Evolutionary conservation across 2,329 filamentous ascomycete genomes (phyloP).

Genomic region (Epichloe baconii): DNA sequence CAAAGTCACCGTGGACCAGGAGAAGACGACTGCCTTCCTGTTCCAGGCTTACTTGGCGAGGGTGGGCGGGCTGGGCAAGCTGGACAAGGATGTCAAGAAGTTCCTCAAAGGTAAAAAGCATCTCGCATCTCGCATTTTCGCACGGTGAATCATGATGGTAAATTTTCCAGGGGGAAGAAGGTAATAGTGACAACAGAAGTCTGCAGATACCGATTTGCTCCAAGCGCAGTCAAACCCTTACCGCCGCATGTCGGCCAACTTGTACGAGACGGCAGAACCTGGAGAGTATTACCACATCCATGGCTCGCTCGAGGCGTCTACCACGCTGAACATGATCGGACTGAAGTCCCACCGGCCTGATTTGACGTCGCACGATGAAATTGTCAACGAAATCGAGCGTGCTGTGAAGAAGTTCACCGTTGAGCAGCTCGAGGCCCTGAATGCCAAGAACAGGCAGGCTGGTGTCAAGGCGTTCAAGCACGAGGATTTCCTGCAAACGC

Average conservation of each 20-base stretch:
- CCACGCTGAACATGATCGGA: slow-evolving; percentile 57
- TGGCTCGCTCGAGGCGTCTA: slow-evolving; percentile 58
- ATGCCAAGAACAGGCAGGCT: slow-evolving; percentile 42
- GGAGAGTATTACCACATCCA: slow-evolving; percentile 66
- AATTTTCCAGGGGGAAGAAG: accelerated
- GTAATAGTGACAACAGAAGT: not conserved
- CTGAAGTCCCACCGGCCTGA: slow-evolving; percentile 48
- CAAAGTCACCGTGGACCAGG: slow-evolving; percentile 19
- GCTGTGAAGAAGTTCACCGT: slow-evolving; percentile 42
- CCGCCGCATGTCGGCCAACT: slow-evolving; percentile 57
- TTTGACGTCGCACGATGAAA: slow-evolving; percentile 44
- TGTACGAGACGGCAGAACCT: slow-evolving; percentile 53
- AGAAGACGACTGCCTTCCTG: slow-evolving; percentile 31
- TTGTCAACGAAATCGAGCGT: slow-evolving; percentile 45
- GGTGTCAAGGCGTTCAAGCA: slow-evolving; percentile 47
- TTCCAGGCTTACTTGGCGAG: slow-evolving; percentile 22
- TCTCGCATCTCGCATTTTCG: not conserved
- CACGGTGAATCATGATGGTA: no score
- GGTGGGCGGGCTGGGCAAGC: slow-evolving; percentile 25
- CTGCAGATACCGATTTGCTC: slow-evolving; percentile 55
- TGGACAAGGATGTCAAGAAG: slow-evolving; percentile 18
- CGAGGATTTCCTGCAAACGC: slow-evolving; percentile 43
- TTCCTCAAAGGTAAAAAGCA: slow-evolving; percentile 2
- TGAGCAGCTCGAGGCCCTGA: slow-evolving; percentile 44
- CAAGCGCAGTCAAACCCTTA: slow-evolving; percentile 59